Base-by-base conservation (phyloP, 2,329 filamentous ascomycete genomes). In the Curvularia eragrostidis region DNA sequence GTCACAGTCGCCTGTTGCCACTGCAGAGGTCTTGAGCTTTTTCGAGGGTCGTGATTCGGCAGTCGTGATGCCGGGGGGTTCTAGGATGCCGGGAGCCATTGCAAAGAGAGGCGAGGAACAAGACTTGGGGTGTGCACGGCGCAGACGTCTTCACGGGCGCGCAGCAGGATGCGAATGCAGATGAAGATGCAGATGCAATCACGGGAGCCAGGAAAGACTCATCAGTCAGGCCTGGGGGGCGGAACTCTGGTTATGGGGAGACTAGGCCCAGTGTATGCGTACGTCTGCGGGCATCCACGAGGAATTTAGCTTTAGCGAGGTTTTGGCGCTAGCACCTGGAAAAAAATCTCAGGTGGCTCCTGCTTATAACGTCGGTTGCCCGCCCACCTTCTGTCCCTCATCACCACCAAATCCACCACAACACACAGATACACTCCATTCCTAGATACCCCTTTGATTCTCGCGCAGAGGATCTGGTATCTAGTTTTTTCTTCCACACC, bases 401-500 rank as follows among this genome's bases (percentile, higher is more conserved):
- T 64, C 63, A 66, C 64, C 67, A 62, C 65, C 68, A 67, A 67
- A 61, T 59, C 48, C 56, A 62, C 65, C 63, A 69, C 57, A 61
- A 63, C 60, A 66, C 63, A 62, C 54, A 60, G 54, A 67, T 66
- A 67, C 68, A 64, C 67, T 63, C 51, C 62, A 53, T 62, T 47
- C 61, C 77, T 77, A 80, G 73, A 78, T 77, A 79, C 75, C 75
- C 61, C 56, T 72, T 72, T 63, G 74, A 79, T 78, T 80, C 78
- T 80, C 78, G 64, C 63, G 63, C 64, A 67, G 79, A 79, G 79
- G 76, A 79, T 80, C 74, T 68, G 78, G 75, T 79, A 78, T 81
- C 80, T 81, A 80, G 78, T 71, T 74, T 73, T 73, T 52, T 68
- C 58, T 55, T 36, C 56, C 66, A 65, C 48, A 61, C 70, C 67